Evolutionary conservation across 495 filamentous ascomycete genomes (phyloP).

Genomic region (Tuber borchii): DNA sequence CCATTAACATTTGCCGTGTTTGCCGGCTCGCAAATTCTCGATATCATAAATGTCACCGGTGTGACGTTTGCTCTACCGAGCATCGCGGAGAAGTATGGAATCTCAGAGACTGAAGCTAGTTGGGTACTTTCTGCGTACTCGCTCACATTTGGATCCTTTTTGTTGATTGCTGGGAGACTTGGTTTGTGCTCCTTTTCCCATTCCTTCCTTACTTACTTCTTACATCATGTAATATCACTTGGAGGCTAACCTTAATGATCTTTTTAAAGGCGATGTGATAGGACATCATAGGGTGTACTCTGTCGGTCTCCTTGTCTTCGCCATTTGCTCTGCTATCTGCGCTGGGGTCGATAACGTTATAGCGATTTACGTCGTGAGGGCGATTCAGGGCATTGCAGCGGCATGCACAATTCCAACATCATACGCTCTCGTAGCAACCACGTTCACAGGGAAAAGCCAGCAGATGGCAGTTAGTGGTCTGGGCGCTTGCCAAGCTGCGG

Average conservation of each 20-base stretch:
- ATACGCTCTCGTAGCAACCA: slow-evolving; percentile 25
- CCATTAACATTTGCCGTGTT: slow-evolving; percentile 19
- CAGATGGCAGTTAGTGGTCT: slow-evolving; percentile 20
- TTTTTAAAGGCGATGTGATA: slow-evolving; percentile 16
- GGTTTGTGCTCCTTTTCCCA: slow-evolving; percentile 5
- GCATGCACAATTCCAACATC: slow-evolving; percentile 26
- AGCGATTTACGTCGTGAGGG: slow-evolving; percentile 19
- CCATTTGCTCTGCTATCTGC: slow-evolving; percentile 18
- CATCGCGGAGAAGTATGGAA: slow-evolving; percentile 20
- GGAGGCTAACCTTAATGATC: not conserved
- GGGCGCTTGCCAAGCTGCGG: slow-evolving; percentile 15
- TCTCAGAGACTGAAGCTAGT: slow-evolving; percentile 24
- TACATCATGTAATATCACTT: not conserved
- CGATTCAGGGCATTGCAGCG: slow-evolving; percentile 19
- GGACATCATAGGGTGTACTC: slow-evolving; percentile 23
- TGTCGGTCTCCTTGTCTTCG: slow-evolving; percentile 14
- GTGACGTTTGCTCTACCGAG: slow-evolving; percentile 25
- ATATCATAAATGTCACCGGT: slow-evolving; percentile 24
- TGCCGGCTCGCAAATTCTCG: slow-evolving; percentile 23
- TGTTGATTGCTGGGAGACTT: slow-evolving; percentile 21
- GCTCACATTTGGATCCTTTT: slow-evolving; percentile 25
- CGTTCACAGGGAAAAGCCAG: slow-evolving; percentile 17
- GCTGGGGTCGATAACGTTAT: slow-evolving; percentile 25
- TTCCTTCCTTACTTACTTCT: not conserved
- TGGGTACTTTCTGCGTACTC: slow-evolving; percentile 26